Conservation (phyloP, 2,329 filamentous ascomycete genomes). For the Aspergillus intermedius region DNA sequence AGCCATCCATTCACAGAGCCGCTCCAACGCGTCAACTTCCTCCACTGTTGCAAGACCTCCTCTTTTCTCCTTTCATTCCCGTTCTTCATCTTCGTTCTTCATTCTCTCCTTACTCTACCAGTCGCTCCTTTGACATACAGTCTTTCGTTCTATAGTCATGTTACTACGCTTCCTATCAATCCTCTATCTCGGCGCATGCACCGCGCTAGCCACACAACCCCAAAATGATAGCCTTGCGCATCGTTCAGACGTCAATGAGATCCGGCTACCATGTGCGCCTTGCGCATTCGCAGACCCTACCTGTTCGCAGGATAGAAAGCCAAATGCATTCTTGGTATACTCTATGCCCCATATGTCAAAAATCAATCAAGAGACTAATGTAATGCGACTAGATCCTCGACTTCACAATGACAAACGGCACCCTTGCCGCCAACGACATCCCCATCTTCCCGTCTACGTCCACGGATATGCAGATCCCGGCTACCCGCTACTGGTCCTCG, state of each 20-base stretch:
- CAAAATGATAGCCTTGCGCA: too few relatives aligned
- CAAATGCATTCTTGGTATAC: conserved; percentile 9
- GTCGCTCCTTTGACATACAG: too few relatives aligned
- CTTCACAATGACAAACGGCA: conserved; percentile 22
- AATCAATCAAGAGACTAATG: neutral
- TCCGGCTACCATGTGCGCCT: conserved; percentile 6
- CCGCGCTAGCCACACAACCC: too few relatives aligned
- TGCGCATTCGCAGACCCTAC: conserved; percentile 12
- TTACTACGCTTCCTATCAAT: conserved; percentile 10
- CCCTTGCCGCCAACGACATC: conserved; percentile 23
- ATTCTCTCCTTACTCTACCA: neutral
- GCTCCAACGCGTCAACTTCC: too few relatives aligned
- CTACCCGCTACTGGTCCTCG: conserved; percentile 13
- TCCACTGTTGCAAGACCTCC: neutral
- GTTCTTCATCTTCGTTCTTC: neutral
- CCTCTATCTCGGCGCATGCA: neutral
- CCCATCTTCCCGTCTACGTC: conserved; percentile 21
- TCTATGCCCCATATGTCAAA: too few relatives aligned
- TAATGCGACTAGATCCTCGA: conserved; percentile 16
- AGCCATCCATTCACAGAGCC: too few relatives aligned
- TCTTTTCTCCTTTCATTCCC: neutral
- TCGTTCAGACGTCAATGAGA: neutral
- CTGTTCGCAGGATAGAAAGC: conserved; percentile 7
- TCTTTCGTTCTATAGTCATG: conserved; percentile 3
- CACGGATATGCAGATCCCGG: conserved; percentile 18